Base-by-base conservation (phyloP, 495 filamentous ascomycete genomes). In the Eremomyces bilateralis region DNA sequence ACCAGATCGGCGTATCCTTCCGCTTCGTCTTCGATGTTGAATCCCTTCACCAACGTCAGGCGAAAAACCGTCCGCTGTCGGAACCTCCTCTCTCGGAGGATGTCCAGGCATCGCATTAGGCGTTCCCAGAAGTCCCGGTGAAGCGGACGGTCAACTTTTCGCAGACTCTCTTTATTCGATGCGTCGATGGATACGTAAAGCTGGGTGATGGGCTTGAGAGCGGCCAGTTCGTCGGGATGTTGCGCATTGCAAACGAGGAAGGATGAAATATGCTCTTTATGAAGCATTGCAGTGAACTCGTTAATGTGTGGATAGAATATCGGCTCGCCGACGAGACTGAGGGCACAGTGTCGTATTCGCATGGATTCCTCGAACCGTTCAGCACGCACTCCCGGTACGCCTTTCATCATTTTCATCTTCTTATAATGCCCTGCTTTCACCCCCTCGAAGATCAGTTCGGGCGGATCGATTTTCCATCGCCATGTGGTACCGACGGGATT, bases 251-350 rank as follows among this genome's bases (percentile, higher is more conserved):
- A 95, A 33, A 95, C 85, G 0, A 95, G 63, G 61, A 95, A 95
- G 30, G 74, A 85, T 12, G 80, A 90, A 45, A 95, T 91, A 49
- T 68, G 77, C 49, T 88, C 78, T 15, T 46, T 56, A 55, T 95
- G 85, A 38, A 95, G 60, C 57, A 93, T 59, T 27, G 61, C 64
- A 1, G 85, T 52, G 48, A 95, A 83, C 41, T 76, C 74, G 53
- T 95, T 94, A 59, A 95, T 95, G 53, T 85, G 74, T 15, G 85
- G 85, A 52, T 95, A 95, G 64, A 94, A 95, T 42, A 95, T 91
- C 4, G 85, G 85, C 51, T 95, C 85, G 38, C 85, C 85, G 24
- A 95, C 85, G 29, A 95, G 62, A 47, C 69, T 76, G 15, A 95
- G 60, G 0, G 85, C 85, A 52, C 85, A 95, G 53, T 95, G 85